These are phyloP conservation scores for Globisporangium alternatum DNA, from an alignment of 352 stramenopile genomes.

Conservation along the genomic window DNA sequence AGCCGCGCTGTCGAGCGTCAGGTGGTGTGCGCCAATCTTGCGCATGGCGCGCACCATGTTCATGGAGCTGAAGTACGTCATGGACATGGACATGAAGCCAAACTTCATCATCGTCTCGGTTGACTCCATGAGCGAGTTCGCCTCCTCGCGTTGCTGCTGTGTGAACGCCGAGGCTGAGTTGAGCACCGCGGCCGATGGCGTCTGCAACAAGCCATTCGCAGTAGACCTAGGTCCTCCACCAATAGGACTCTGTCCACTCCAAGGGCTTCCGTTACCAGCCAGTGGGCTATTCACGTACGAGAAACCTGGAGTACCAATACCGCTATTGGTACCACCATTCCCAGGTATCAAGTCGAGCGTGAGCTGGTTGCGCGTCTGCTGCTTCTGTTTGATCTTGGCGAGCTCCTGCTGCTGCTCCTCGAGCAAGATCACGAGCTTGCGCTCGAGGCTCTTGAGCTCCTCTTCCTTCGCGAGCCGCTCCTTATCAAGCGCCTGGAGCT, in stretches of 20 bases:
- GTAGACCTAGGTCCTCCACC: neutral
- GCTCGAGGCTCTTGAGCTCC: conserved; percentile 90
- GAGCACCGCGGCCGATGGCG: conserved; percentile 10
- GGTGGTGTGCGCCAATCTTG: conserved; percentile 90
- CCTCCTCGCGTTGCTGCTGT: conserved; percentile 87
- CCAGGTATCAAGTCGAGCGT: conserved; percentile 38
- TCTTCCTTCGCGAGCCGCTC: conserved; percentile 90
- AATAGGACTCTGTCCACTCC: conserved; percentile 5
- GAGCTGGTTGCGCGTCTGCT: conserved; percentile 46
- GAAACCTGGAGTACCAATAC: neutral
- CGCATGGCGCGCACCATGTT: conserved; percentile 98
- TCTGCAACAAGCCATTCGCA: neutral
- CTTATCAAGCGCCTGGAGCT: conserved; percentile 83
- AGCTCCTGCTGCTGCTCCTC: conserved; percentile 94
- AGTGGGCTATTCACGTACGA: neutral
- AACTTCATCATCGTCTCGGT: conserved; percentile 99
- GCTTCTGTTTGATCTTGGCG: conserved; percentile 59
- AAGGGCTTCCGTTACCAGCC: conserved; percentile 11
- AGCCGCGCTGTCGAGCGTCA: conserved; percentile 83
- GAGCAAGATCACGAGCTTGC: conserved; percentile 93
- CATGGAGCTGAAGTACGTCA: conserved; percentile 97
- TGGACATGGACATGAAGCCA: conserved; percentile 97
- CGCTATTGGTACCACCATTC: neutral
- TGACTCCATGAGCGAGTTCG: conserved; percentile 91
- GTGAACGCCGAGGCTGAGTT: conserved; percentile 41